These are phyloP conservation scores for Camelina neglecta DNA, from an alignment of 345 rosid genomes.

Conservation along the genomic window DNA sequence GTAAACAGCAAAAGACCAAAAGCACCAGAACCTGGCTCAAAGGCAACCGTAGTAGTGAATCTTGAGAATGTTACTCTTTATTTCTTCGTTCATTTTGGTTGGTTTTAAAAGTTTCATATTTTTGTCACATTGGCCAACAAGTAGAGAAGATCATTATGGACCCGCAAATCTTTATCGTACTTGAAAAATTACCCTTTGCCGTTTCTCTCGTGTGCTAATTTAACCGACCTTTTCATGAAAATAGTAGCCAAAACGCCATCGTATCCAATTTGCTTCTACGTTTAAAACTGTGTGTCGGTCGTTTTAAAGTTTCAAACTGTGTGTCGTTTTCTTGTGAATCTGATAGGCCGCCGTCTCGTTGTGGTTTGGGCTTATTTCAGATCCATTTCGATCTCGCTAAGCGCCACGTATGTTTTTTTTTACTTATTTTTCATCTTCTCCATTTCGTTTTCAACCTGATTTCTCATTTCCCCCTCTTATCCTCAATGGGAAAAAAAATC, in stretches of 20 bases:
- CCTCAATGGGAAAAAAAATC: constrained; percentile 38
- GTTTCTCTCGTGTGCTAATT: not conserved
- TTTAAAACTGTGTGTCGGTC: not conserved
- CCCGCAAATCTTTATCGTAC: constrained; percentile 9
- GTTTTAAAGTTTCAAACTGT: too few species aligned
- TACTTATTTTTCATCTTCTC: constrained; percentile 24
- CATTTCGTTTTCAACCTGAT: constrained; percentile 46
- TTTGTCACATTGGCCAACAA: constrained; percentile 31
- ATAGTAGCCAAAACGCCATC: not conserved
- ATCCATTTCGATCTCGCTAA: constrained; percentile 17
- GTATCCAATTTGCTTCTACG: not conserved
- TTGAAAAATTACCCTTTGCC: not conserved
- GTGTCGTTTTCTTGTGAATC: not conserved
- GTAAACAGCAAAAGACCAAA: constrained; percentile 38
- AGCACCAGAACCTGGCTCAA: constrained; percentile 20
- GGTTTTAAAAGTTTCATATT: constrained; percentile 22
- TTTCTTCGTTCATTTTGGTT: constrained; percentile 21
- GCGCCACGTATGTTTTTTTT: constrained; percentile 20
- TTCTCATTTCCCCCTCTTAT: constrained; percentile 48
- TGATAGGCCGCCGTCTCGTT: not conserved
- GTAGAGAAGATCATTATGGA: constrained; percentile 23
- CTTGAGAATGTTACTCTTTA: constrained; percentile 11
- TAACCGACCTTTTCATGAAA: not conserved
- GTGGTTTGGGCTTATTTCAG: constrained; percentile 22
- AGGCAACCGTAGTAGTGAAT: constrained; percentile 19